These are phyloP conservation scores for Anethum foeniculum DNA, from an alignment of 140 eudicot genomes.

Conservation along the genomic window DNA sequence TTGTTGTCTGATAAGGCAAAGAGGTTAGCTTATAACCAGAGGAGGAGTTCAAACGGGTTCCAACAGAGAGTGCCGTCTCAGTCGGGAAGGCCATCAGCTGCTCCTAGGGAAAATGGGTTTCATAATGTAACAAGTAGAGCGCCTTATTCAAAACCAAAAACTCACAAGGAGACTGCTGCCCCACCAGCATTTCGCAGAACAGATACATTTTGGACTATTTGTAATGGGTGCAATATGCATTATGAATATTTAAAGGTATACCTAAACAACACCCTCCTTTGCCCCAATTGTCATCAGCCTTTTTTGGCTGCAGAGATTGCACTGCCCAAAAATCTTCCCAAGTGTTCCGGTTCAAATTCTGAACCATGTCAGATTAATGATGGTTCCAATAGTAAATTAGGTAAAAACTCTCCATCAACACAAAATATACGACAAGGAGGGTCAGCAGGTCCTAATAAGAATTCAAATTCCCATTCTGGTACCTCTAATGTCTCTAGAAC, in stretches of 20 bases:
- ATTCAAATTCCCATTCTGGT: conserved; percentile 17
- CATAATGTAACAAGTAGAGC: conserved; percentile 24
- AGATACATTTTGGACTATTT: conserved; percentile 91
- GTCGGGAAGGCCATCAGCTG: conserved; percentile 40
- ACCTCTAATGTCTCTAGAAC: conserved; percentile 21
- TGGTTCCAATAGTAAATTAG: conserved; percentile 18
- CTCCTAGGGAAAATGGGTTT: conserved; percentile 45
- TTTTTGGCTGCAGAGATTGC: conserved; percentile 71
- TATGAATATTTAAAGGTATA: conserved; percentile 72
- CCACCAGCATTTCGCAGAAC: conserved; percentile 32
- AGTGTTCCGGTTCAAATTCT: conserved; percentile 26
- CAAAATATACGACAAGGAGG: conserved; percentile 24
- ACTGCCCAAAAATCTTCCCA: conserved; percentile 52
- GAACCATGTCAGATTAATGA: conserved; percentile 24
- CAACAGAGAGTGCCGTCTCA: conserved; percentile 38
- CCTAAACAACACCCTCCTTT: conserved; percentile 65
- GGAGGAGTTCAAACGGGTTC: too few relatives aligned
- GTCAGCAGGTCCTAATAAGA: conserved; percentile 18
- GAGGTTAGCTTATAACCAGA: too few relatives aligned
- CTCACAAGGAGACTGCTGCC: conserved; percentile 22
- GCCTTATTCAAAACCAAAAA: conserved; percentile 24
- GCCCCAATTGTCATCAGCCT: conserved; percentile 68
- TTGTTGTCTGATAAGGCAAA: too few relatives aligned
- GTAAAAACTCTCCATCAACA: conserved; percentile 24
- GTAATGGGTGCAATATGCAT: conserved; percentile 80